Base-by-base conservation (phyloP, 495 filamentous ascomycete genomes). In the Amorphotheca resinae region DNA sequence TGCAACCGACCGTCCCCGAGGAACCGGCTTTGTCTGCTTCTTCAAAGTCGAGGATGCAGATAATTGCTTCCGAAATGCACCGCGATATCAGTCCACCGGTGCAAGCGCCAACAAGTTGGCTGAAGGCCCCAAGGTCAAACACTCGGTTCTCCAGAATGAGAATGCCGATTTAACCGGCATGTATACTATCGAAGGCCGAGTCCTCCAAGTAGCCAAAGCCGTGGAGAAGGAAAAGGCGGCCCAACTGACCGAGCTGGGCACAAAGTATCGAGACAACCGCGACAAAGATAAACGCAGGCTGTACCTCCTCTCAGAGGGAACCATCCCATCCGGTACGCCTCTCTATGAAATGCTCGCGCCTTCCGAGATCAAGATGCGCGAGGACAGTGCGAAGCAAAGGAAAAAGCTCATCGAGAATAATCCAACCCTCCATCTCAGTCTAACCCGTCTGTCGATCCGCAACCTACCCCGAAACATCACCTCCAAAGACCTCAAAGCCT, bases 21-120 rank as follows among this genome's bases (percentile, higher is more conserved):
- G 91, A 21, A 95, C 91, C 3, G 91, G 83, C 2, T 99, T 99
- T 55, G 87, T 94, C 14, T 91, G 84, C 61, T 96, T 96, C 68
- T 82, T 77, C 65, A 79, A 84, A 42, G 59, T 62, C 34, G 76
- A 80, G 14, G 82, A 95, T 58, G 80, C 74, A 22, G 67, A 72
- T 38, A 56, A 68, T 17, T 96, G 93, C 61, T 59, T 95, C 33
- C 73, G 74, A 38, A 69, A 67, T 17, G 83, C 85, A 2, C 91
- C 91, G 2, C 72, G 68, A 16, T 59, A 6, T 43, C 58, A 22
- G 45, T 56, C 36, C 44, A 55, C 38, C 52, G 46, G 45, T 11
- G 50, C 44, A 59, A 43, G 67, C 37, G 49, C 50, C 18, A 69
- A 64, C 49, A 65, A 66, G 38, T 57, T 56, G 25, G 48, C 23